A percentile compares a stretch with the other conserved stretches of the same genome.
Conservation (phyloP, 345 rosid genomes). For the Syzygium jambos region DNA sequence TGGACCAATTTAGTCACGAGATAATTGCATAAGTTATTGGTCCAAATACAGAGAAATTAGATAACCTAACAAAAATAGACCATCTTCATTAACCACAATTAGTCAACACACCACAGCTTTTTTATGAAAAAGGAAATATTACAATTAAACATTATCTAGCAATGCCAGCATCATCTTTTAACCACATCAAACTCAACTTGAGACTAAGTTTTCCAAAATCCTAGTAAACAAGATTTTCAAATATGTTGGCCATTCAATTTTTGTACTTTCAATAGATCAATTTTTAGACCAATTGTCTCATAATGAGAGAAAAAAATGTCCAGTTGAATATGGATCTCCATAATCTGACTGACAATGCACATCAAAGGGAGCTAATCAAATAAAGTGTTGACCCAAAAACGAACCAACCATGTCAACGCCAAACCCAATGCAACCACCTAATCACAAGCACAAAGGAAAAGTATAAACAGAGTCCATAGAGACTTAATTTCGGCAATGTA, state of each 20-base stretch:
- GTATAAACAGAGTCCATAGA: neutral
- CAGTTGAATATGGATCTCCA: neutral
- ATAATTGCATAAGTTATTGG: neutral
- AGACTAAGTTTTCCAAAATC: neutral
- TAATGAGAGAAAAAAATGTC: neutral
- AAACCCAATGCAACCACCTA: neutral
- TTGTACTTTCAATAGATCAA: neutral
- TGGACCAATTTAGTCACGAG: neutral
- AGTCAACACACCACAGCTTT: neutral
- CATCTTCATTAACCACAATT: neutral
- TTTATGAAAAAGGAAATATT: neutral
- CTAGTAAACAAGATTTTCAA: neutral
- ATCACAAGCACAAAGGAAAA: neutral
- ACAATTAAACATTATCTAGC: neutral
- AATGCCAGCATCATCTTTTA: neutral
- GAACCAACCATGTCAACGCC: neutral
- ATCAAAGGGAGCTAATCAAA: neutral
- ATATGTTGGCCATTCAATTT: neutral
- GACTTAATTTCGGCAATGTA: neutral
- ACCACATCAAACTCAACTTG: neutral
- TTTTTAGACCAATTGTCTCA: neutral
- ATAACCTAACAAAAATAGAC: neutral
- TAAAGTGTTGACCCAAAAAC: neutral
- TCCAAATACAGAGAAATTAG: neutral
- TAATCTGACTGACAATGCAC: neutral